Conservation (phyloP, 192 early-diverging fungal genomes). For the Dimargaris cristalligena region DNA sequence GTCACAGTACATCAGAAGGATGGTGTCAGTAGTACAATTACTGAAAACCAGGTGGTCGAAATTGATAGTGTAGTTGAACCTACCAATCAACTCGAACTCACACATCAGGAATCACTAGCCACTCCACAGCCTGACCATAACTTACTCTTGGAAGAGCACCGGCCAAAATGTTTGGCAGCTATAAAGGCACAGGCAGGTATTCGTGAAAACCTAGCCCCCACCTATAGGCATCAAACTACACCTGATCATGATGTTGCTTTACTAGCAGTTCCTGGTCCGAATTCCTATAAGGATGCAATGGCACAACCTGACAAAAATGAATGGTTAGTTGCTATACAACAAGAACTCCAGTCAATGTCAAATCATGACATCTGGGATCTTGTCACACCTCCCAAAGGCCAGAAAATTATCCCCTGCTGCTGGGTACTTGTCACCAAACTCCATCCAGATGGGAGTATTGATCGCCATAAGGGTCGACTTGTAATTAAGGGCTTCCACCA, state of each 20-base stretch:
- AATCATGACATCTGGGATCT: slow-evolving; percentile 10
- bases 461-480: slow-evolving; percentile 14
- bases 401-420: not conserved
- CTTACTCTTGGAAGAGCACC: too few relatives aligned
- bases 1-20: too few relatives aligned
- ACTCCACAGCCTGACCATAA: too few relatives aligned
- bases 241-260: not conserved
- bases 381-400: not conserved
- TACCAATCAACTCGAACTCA: too few relatives aligned
- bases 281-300: not conserved
- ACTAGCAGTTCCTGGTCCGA: not conserved
- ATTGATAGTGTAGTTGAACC: too few relatives aligned
- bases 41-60: too few relatives aligned
- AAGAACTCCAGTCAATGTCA: not conserved
- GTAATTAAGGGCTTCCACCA: slow-evolving; percentile 16
- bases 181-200: too few relatives aligned
- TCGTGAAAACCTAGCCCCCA: too few relatives aligned
- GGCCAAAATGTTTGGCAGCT: too few relatives aligned
- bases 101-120: too few relatives aligned
- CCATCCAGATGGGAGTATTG: not conserved
- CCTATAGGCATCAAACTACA: too few relatives aligned
- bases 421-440: slow-evolving; percentile 17
- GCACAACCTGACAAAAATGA: not conserved
- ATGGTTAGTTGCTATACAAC: not conserved
- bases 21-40: too few relatives aligned